Evolutionary conservation across 2,329 filamentous ascomycete species (phyloP).

Genomic region (Ophiostoma novo-ulmi): DNA sequence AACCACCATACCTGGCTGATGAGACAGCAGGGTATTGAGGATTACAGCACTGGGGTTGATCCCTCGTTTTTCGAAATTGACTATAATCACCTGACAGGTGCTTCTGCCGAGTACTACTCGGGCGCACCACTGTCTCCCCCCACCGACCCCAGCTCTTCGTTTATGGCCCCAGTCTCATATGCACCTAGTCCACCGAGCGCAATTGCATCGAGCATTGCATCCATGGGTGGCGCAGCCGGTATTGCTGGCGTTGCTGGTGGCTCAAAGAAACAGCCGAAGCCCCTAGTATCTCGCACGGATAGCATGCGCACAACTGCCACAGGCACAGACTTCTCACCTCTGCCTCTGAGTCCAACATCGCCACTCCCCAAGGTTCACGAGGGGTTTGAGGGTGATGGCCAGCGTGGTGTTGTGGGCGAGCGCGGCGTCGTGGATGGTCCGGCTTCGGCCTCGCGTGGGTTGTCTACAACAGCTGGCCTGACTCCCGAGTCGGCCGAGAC

Average conservation of each 20-base stretch:
- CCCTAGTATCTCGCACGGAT: conserved; percentile 19
- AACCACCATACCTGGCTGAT: conserved; percentile 27
- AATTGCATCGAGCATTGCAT: conserved; percentile 23
- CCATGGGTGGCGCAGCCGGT: conserved; percentile 19
- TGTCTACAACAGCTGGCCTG: conserved; percentile 8
- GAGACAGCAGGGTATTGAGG: conserved; percentile 22
- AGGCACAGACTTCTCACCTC: conserved; percentile 24
- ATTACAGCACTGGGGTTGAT: conserved; percentile 17
- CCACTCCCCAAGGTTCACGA: conserved; percentile 22
- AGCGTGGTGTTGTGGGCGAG: too few relatives aligned
- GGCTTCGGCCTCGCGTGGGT: background rate
- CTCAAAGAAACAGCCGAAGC: conserved; percentile 17
- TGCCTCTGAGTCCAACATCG: conserved; percentile 28
- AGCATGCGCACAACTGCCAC: conserved; percentile 19
- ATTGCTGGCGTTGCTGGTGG: conserved; percentile 17
- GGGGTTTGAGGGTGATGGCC: background rate
- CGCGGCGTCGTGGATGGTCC: background rate
- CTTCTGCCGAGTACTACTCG: conserved; percentile 31
- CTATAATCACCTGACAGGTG: conserved; percentile 28
- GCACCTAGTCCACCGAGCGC: conserved; percentile 14
- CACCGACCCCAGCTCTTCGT: conserved; percentile 21
- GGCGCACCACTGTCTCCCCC: conserved; percentile 31
- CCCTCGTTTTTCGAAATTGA: conserved; percentile 24
- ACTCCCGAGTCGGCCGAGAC: conserved; percentile 26
- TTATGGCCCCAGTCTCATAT: conserved; percentile 21